Conservation (phyloP, 768 basidiomycete genomes). For the Lactifluus hygrophoroides region DNA sequence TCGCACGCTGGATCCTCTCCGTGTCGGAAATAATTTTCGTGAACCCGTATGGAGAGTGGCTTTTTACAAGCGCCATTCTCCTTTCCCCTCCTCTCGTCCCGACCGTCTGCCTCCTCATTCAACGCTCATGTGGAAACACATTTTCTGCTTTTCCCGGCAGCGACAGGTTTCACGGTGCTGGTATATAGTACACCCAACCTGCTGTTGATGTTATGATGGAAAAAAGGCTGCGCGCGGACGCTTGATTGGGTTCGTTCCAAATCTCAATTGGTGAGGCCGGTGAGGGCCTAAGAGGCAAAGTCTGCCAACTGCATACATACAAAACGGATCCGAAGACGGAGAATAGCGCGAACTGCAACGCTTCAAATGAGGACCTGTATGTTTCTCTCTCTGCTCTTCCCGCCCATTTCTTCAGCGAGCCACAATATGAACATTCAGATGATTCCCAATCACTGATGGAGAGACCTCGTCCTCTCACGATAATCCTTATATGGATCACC, state of each 20-base stretch:
- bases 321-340: slow-evolving; percentile 29
- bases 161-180: slow-evolving; percentile 90
- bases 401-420: not conserved
- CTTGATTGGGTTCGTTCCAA: slow-evolving; percentile 90
- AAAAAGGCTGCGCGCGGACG: slow-evolving; percentile 69
- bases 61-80: slow-evolving; percentile 29
- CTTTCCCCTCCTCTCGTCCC: not conserved
- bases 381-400: slow-evolving; percentile 29
- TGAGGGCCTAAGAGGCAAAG: slow-evolving; percentile 85
- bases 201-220: slow-evolving; percentile 79
- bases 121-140: slow-evolving; percentile 41
- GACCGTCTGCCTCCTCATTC: slow-evolving; percentile 16
- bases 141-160: slow-evolving; percentile 77
- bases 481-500: slow-evolving; percentile 94
- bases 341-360: slow-evolving; percentile 48
- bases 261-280: no score
- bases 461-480: slow-evolving; percentile 49
- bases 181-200: slow-evolving; percentile 79
- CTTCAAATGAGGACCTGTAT: slow-evolving; percentile 96
- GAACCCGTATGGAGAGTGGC: no score
- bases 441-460: slow-evolving; percentile 83
- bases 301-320: slow-evolving; percentile 67
- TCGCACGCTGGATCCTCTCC: slow-evolving; percentile 85
- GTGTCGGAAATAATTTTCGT: slow-evolving; percentile 94
- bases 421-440: no score